Evolutionary conservation across 495 filamentous ascomycete genomes (phyloP).

Genomic region (Talaromyces nanjingensis): DNA sequence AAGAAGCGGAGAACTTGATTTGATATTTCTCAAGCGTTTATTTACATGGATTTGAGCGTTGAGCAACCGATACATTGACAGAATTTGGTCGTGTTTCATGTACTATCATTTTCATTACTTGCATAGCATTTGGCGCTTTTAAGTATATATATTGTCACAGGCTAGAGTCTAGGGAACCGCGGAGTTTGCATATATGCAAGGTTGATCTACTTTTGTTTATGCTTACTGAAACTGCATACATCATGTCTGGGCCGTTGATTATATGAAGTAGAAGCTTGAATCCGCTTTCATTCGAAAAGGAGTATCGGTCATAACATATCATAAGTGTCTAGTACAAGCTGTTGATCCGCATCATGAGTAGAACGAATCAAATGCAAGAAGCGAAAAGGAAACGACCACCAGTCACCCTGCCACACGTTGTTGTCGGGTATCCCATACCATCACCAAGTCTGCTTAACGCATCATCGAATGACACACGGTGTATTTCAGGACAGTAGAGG

Average conservation of each 20-base stretch:
- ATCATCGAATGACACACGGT: too few relatives aligned
- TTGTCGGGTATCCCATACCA: neutral
- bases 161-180: neutral
- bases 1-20: slow-evolving; percentile 24
- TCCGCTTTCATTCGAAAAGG: neutral
- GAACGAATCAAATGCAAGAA: neutral
- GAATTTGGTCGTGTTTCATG: neutral
- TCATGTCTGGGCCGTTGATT: too few relatives aligned
- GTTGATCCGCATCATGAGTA: neutral
- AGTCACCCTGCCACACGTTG: neutral
- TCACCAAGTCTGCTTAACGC: too few relatives aligned
- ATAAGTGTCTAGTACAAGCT: slow-evolving; percentile 7
- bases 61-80: neutral
- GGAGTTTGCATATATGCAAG: neutral
- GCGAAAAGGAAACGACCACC: neutral
- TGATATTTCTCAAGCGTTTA: slow-evolving; percentile 6
- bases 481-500: too few relatives aligned
- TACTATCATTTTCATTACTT: neutral
- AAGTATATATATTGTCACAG: neutral
- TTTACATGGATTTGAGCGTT: neutral
- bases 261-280: neutral
- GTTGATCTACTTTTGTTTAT: neutral
- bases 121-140: neutral
- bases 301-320: slow-evolving; percentile 6
- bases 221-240: neutral